These are phyloP conservation scores for Didymosphaeria variabile DNA, from an alignment of 2,329 filamentous ascomycete species.

Conservation along the genomic window DNA sequence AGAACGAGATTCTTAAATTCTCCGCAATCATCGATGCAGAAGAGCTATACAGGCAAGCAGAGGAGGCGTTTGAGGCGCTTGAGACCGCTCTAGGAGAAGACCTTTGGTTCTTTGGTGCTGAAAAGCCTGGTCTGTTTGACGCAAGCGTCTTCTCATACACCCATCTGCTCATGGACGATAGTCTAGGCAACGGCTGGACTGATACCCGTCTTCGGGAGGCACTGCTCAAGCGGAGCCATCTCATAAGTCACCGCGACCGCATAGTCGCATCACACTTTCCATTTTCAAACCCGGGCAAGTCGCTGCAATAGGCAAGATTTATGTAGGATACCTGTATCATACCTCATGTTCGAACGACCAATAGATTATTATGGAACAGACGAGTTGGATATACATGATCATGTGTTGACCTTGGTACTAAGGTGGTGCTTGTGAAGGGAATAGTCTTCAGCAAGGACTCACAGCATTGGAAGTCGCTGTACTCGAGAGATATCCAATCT, in stretches of 20 bases:
- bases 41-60: constrained; percentile 67
- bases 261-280: constrained; percentile 63
- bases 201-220: constrained; percentile 67
- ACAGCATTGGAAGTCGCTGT: not conserved
- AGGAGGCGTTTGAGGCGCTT: constrained; percentile 69
- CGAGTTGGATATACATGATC: not conserved
- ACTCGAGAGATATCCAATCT: not conserved
- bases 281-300: constrained; percentile 8
- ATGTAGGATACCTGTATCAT: constrained; percentile 3
- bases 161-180: constrained; percentile 75
- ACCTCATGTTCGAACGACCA: not conserved
- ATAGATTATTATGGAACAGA: not conserved
- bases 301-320: not conserved
- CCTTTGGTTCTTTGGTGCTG: constrained; percentile 68
- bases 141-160: constrained; percentile 91
- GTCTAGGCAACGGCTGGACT: constrained; percentile 66
- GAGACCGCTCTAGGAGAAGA: constrained; percentile 66
- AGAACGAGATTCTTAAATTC: constrained; percentile 74
- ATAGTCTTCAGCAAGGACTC: not conserved
- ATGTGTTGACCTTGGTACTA: not conserved
- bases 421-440: too few species aligned
- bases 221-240: constrained; percentile 65
- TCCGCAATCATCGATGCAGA: constrained; percentile 65
- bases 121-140: constrained; percentile 78
- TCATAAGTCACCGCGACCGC: constrained; percentile 72